Percentiles rank a stretch among this genome's conserved stretches.
phyloP scores from a whole-genome alignment of 2,329 filamentous ascomycete genomes.

The Volutella citrinella region DNA sequence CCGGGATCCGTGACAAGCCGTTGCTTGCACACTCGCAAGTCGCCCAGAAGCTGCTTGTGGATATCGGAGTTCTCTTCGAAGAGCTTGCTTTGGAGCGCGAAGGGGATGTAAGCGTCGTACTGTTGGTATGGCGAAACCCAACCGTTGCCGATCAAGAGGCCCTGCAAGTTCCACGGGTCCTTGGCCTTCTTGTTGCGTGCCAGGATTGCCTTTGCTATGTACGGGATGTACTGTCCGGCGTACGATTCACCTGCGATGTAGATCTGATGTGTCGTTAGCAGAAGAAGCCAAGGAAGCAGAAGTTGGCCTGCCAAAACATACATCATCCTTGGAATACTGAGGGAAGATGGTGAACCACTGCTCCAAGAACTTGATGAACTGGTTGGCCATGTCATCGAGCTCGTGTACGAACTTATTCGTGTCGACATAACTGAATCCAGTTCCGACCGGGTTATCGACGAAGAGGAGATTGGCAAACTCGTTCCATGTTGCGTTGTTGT shows the following conservation, averaged over 20 bases:
- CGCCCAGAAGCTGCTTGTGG: slow-evolving; percentile 63
- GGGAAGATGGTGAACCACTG: slow-evolving; percentile 91
- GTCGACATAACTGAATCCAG: slow-evolving; percentile 93
- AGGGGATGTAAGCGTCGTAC: slow-evolving; percentile 83
- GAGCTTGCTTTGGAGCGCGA: slow-evolving; percentile 72
- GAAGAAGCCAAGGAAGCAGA: not conserved
- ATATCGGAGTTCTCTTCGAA: slow-evolving; percentile 63
- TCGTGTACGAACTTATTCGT: slow-evolving; percentile 84
- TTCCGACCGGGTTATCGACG: slow-evolving; percentile 95
- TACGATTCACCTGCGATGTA: slow-evolving; percentile 97
- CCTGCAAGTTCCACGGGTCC: slow-evolving; percentile 70
- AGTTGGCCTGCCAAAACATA: slow-evolving; percentile 54
- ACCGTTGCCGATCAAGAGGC: slow-evolving; percentile 91
- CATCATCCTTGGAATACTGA: slow-evolving; percentile 87
- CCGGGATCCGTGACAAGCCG: slow-evolving; percentile 45
- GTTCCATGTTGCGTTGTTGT: slow-evolving; percentile 96
- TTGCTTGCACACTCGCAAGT: slow-evolving; percentile 67
- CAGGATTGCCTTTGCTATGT: slow-evolving; percentile 88
- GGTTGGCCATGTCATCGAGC: slow-evolving; percentile 81
- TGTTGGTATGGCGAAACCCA: slow-evolving; percentile 93
- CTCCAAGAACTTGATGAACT: slow-evolving; percentile 85
- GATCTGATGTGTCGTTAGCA: slow-evolving; percentile 54
- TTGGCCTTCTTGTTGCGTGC: slow-evolving; percentile 67
- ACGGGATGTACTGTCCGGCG: slow-evolving; percentile 94
- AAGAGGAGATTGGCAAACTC: slow-evolving; percentile 97